Base-by-base conservation (phyloP, 139 green algal species). In the Tetradesmus lagerheimii region DNA sequence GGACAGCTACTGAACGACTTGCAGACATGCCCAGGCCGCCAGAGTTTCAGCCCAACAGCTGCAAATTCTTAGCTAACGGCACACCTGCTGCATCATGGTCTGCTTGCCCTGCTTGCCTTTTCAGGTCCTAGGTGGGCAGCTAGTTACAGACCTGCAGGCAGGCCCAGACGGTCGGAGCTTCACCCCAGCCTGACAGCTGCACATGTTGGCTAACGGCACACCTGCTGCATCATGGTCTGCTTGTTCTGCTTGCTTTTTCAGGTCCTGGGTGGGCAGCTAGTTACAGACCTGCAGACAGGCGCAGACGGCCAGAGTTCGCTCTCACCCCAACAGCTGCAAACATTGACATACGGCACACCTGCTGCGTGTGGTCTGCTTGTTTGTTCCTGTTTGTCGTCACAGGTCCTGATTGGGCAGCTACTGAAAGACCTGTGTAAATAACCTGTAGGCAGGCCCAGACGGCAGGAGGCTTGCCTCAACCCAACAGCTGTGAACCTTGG, bases 361-460 rank as follows among this genome's bases (percentile, higher is more conserved):
- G 3, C 64, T 34, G 29, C 25, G 39, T 43, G 77, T 57, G 23
- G 57, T n/a, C n/a, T 8, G 31, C 75, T 85, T 86, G 79, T 25
- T 86, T n/a, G n/a, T n/a, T n/a, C n/a, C n/a, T n/a, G n/a, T n/a
- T n/a, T n/a, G n/a, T n/a, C n/a, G n/a, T n/a, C n/a, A n/a, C n/a
- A n/a, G n/a, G n/a, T n/a, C n/a, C 74, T 93, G 38, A 94, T 91
- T 23, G 92, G 90, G 39, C 92, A 91, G 34, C 88, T 98, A 27
- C 96, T 98, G 20, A 96, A 91, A 38, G 93, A 93, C 18, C 31
- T n/a, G n/a, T n/a, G n/a, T n/a, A n/a, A n/a, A n/a, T n/a, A n/a
- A n/a, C n/a, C n/a, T 98, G 2, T 57, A 87, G 31, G 81, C 87
- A 8, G 91, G 93, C 31, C 25, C 25, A 5, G 34, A 57, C 15